Base-by-base conservation (phyloP, 1,284 basidiomycete species). In the Microbotryomycetes sp. region DNA sequence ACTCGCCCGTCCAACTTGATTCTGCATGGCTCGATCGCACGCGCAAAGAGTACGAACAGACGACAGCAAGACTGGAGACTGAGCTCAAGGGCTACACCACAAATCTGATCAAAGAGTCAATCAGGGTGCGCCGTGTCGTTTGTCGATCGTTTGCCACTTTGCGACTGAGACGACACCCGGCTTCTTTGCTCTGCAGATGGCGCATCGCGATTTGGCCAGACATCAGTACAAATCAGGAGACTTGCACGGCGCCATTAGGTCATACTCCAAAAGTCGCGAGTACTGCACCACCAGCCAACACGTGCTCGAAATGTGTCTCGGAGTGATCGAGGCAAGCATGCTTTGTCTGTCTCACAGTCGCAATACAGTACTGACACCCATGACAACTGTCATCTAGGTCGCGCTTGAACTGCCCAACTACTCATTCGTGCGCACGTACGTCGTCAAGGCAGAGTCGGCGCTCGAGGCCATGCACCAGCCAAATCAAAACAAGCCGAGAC, bases 101-200 rank as follows among this genome's bases (percentile, higher is more conserved):
- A 71, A 93, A 91, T 73, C 85, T 91, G 82, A 91, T 93, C 78
- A 92, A 91, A 75, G 91, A 94, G 79, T 91, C 89, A 79, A 90
- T 91, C 70, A 80, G 91, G 67, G 88, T 90, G 69, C 54, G 84
- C 78, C 16, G 45, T 26, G n/a, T 56, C 54, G n/a, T 68, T 5
- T 23, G 9, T n/a, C 9, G 18, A 9, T 9, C 21, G 9, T 21
- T 56, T 31, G 27, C 18, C 15, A 16, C 55, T 45, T 31, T 16
- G n/a, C 45, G 15, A 21, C 27, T 11, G 27, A 47, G 45, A n/a
- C 26, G 16, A 26, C 2, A 9, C 16, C 45, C 23, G 29, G 46
- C 21, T 5, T 24, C 2, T 13, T 27, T 7, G 23, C 21, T 6
- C 21, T 35, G 24, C 68, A 85, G 85, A 89, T 92, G 86, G 89